Conservation (phyloP, 2,329 filamentous ascomycete species). For the Lithohypha guttulata region DNA sequence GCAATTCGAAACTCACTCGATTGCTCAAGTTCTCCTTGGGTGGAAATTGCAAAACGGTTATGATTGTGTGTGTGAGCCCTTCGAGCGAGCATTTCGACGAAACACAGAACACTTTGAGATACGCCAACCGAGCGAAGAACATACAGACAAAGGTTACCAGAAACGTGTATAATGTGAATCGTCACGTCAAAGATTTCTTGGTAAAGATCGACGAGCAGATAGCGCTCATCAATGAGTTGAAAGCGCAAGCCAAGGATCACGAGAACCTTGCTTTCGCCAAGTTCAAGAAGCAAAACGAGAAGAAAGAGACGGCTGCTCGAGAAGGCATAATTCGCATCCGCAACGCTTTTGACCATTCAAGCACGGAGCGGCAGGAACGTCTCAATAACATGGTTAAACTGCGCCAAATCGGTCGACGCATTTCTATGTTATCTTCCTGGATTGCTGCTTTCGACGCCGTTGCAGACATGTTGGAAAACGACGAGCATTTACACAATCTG, state of each 20-base stretch:
- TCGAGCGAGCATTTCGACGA: slow-evolving; percentile 96
- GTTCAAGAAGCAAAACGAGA: slow-evolving; percentile 82
- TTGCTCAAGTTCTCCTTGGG: slow-evolving; percentile 94
- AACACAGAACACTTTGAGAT: slow-evolving; percentile 93
- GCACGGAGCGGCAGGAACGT: slow-evolving; percentile 66
- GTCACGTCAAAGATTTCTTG: slow-evolving; percentile 96
- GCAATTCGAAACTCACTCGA: slow-evolving; percentile 93
- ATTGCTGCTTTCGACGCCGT: slow-evolving; percentile 81
- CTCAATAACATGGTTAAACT: slow-evolving; percentile 70
- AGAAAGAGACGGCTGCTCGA: slow-evolving; percentile 61
- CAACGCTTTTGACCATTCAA: slow-evolving; percentile 70
- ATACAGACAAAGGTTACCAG: slow-evolving; percentile 99
- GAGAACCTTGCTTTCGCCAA: slow-evolving; percentile 75
- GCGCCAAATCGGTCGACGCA: slow-evolving; percentile 71
- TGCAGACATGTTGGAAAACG: slow-evolving; percentile 60
- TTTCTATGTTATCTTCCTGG: slow-evolving; percentile 80
- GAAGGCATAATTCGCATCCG: slow-evolving; percentile 75
- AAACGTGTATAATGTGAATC: slow-evolving; percentile 97
- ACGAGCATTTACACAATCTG: slow-evolving; percentile 56
- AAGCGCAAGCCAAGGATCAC: slow-evolving; percentile 81
- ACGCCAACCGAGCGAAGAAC: slow-evolving; percentile 96
- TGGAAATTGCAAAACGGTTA: slow-evolving; percentile 97
- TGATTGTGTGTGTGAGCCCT: slow-evolving; percentile 97
- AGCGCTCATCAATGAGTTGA: slow-evolving; percentile 89
- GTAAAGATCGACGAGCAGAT: slow-evolving; percentile 99